Percentiles rank a stretch among this genome's conserved stretches.
These are phyloP conservation scores for Teratosphaeria destructans DNA, from an alignment of 2,329 filamentous ascomycete genomes.

Conservation along the genomic window DNA sequence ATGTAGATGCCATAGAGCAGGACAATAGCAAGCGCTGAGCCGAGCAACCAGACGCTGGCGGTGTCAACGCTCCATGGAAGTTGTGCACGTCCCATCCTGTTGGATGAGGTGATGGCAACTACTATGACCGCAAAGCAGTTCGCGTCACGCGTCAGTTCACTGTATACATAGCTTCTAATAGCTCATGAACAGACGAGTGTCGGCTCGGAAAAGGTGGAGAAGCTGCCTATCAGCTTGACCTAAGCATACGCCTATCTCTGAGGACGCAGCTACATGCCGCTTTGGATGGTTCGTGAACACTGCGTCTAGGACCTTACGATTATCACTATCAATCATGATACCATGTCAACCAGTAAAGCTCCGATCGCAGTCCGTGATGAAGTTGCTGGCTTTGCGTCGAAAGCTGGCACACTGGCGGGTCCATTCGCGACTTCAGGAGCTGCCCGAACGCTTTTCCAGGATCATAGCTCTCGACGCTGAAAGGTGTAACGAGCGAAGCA, in stretches of 20 bases:
- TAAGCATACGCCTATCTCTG: not conserved
- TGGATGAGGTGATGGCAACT: not conserved
- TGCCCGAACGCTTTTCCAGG: not conserved
- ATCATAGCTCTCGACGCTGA: not conserved
- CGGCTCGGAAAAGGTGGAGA: not conserved
- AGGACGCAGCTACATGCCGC: not conserved
- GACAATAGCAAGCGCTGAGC: not conserved
- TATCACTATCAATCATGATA: too few species aligned
- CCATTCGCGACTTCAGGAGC: not conserved
- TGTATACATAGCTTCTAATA: not conserved
- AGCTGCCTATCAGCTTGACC: not conserved
- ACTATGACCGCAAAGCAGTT: not conserved
- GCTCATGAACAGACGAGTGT: not conserved
- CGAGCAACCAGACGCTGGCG: not conserved
- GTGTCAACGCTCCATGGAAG: not conserved
- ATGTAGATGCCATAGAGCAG: not conserved
- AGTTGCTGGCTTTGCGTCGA: not conserved
- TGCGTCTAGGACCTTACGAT: not conserved
- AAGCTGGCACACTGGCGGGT: not conserved
- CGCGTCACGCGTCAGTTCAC: not conserved
- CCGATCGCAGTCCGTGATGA: not conserved
- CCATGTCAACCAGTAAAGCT: not conserved
- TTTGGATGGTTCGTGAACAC: not conserved
- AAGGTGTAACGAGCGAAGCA: conserved; percentile 2
- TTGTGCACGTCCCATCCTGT: not conserved